phyloP scores from a whole-genome alignment of 1,139 yeast species.

The Candida buenavistaensis region DNA sequence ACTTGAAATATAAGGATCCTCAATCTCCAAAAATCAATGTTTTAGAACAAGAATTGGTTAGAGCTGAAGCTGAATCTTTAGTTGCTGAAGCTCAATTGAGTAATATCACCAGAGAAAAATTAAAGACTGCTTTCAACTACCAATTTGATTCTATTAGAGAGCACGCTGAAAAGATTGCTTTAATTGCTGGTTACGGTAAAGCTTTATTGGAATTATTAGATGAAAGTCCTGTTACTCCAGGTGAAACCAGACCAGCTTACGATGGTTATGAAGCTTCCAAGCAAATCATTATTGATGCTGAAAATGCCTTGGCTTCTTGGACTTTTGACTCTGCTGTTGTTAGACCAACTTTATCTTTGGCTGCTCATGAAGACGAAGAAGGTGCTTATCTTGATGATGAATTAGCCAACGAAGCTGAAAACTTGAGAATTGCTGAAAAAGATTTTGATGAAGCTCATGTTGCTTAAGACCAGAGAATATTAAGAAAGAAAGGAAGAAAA shows the following conservation, averaged over 20 bases:
- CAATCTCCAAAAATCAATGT: conserved; percentile 93
- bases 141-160: conserved; percentile 96
- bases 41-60: conserved; percentile 95
- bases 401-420: conserved; percentile 54
- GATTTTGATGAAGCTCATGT: conserved; percentile 32
- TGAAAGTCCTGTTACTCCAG: conserved; percentile 97
- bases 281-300: conserved; percentile 97
- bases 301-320: conserved; percentile 94
- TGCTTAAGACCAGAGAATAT: conserved; percentile 4
- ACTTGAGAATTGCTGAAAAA: conserved; percentile 56
- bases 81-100: conserved; percentile 99
- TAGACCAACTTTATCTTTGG: conserved; percentile 86
- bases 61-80: conserved; percentile 98
- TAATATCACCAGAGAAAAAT: conserved; percentile 95
- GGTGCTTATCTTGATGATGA: conserved; percentile 56
- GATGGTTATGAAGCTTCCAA: conserved; percentile 98
- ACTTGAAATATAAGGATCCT: conserved; percentile 97
- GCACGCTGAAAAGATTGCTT: conserved; percentile 93
- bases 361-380: conserved; percentile 66
- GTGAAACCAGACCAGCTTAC: conserved; percentile 97
- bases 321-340: conserved; percentile 94
- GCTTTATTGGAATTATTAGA: conserved; percentile 93
- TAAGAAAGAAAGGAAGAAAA: background rate
- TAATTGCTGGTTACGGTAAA: conserved; percentile 98
- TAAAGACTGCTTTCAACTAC: conserved; percentile 95